Evolutionary conservation across 805 yeast genomes (phyloP).

Genomic region (Schizosaccharomyces cryophilus): DNA sequence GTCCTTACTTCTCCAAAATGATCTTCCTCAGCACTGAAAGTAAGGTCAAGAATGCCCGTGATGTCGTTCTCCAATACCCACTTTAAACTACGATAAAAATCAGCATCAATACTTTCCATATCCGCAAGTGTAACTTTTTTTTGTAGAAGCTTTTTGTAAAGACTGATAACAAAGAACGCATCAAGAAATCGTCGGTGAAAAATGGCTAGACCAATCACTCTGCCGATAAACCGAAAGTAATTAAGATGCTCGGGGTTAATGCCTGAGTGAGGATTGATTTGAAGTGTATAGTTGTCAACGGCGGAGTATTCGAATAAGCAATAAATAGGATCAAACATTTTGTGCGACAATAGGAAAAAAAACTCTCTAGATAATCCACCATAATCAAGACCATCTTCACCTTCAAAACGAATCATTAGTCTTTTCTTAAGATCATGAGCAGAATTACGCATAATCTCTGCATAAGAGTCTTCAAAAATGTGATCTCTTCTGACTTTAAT

Average conservation of each 20-base stretch:
- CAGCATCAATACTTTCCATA: constrained; percentile 97
- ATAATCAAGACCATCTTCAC: constrained; percentile 97
- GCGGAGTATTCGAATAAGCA: constrained; percentile 94
- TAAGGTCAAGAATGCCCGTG: constrained; percentile 61
- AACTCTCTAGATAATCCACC: constrained; percentile 98
- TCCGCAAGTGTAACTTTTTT: constrained; percentile 88
- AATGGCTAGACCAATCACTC: constrained; percentile 93
- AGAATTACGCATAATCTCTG: constrained; percentile 95
- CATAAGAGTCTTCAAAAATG: constrained; percentile 90
- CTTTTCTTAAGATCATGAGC: constrained; percentile 96
- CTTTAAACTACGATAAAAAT: constrained; percentile 75
- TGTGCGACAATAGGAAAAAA: constrained; percentile 87
- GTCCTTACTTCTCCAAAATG: constrained; percentile 80
- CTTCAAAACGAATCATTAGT: constrained; percentile 92
- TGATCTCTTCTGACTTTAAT: constrained; percentile 91
- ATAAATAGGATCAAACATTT: constrained; percentile 95
- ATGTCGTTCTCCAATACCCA: constrained; percentile 94
- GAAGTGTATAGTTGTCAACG: constrained; percentile 91
- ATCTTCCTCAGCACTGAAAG: constrained; percentile 71
- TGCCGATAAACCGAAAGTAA: constrained; percentile 92
- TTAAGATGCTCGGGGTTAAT: constrained; percentile 94
- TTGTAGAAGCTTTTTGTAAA: constrained; percentile 89
- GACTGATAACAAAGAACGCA: constrained; percentile 94
- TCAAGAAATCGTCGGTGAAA: constrained; percentile 95
- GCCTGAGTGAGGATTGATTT: constrained; percentile 90